Evolutionary conservation across 768 basidiomycete genomes (phyloP).

Genomic region (Boletus edulis): DNA sequence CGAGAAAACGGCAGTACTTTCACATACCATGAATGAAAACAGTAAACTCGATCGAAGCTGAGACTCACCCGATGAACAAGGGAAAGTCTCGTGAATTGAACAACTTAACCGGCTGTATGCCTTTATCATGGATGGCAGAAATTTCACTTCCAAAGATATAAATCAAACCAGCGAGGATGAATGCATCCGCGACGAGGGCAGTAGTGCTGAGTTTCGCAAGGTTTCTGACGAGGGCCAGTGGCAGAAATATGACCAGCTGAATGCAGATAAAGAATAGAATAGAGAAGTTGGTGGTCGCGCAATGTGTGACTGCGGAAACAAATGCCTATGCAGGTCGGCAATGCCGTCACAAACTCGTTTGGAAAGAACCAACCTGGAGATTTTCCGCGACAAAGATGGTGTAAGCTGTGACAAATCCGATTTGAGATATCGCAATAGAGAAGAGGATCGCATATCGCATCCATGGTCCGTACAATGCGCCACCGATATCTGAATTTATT

Average conservation of each 20-base stretch:
- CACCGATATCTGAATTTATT: conserved; percentile 76
- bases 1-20: conserved; percentile 94
- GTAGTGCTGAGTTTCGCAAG: conserved; percentile 93
- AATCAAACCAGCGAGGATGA: conserved; percentile 85
- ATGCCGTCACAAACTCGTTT: not conserved
- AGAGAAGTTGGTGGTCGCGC: conserved; percentile 54
- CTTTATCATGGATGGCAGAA: conserved; percentile 58
- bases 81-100: conserved; percentile 93
- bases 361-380: conserved; percentile 44
- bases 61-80: conserved; percentile 80
- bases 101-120: conserved; percentile 74
- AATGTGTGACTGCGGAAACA: conserved; percentile 76
- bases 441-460: conserved; percentile 88
- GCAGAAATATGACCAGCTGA: conserved; percentile 85
- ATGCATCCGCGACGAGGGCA: conserved; percentile 90
- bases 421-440: conserved; percentile 86
- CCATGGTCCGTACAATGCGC: conserved; percentile 85
- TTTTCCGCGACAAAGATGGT: conserved; percentile 96
- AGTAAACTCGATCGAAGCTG: not conserved
- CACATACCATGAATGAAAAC: conserved; percentile 3
- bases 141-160: conserved; percentile 91
- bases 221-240: conserved; percentile 85
- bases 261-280: conserved; percentile 80
- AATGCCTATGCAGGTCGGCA: conserved; percentile 58
- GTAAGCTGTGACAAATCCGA: conserved; percentile 89